Conservation (phyloP, 169 alveolate genomes). For the Theileria parva region DNA sequence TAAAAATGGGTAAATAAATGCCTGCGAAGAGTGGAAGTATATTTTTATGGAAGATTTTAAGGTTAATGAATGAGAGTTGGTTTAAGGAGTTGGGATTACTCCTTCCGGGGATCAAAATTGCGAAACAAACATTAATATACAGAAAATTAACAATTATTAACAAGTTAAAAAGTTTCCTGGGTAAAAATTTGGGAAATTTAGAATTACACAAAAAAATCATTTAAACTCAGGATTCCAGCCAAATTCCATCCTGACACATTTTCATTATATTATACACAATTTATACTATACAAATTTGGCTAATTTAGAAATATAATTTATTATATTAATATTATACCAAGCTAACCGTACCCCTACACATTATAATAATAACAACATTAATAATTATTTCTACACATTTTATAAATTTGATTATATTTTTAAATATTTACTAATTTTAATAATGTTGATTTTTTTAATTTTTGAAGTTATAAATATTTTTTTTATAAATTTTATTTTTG, state of each 20-base stretch:
- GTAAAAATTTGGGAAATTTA: not conserved
- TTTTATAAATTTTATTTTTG: not conserved
- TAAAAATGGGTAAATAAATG: no score
- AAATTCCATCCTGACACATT: no score
- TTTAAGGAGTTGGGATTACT: not conserved
- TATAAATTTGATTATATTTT: not conserved
- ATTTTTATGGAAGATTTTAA: no score
- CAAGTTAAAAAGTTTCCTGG: not conserved
- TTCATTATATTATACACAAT: not conserved
- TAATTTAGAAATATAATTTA: not conserved
- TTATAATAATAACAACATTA: no score
- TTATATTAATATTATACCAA: not conserved
- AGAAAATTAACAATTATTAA: not conserved
- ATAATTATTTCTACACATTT: not conserved
- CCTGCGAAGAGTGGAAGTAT: no score
- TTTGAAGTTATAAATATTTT: not conserved
- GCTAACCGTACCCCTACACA: not conserved
- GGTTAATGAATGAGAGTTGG: not conserved
- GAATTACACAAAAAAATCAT: not conserved
- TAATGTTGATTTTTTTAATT: not conserved
- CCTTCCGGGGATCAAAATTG: conserved; percentile 1
- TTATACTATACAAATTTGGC: not conserved
- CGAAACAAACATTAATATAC: not conserved
- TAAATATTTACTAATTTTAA: not conserved
- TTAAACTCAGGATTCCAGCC: not conserved